Percentiles rank a stretch among this genome's conserved stretches.
Evolutionary conservation across 148 eudicot species (phyloP).

Genomic region (Chenopodium berlandieri): DNA sequence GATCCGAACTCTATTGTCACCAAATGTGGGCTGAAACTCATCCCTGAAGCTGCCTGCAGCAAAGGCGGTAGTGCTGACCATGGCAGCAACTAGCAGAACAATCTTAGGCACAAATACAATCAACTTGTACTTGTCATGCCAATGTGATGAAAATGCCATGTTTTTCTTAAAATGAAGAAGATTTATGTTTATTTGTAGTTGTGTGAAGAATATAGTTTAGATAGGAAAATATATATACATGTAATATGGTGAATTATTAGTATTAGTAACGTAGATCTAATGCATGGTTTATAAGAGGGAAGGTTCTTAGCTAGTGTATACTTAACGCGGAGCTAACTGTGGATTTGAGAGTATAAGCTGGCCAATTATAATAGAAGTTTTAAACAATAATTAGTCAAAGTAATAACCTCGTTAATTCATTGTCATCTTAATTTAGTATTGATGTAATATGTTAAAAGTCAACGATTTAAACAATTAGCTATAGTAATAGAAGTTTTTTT

Average conservation of each 20-base stretch:
- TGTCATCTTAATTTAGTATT: background rate
- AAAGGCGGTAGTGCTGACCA: slow-evolving; percentile 20
- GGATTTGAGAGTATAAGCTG: slow-evolving; percentile 17
- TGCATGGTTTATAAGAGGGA: background rate
- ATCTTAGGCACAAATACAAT: background rate
- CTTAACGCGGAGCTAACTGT: slow-evolving; percentile 14
- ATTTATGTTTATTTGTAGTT: slow-evolving; percentile 5
- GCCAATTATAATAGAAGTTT: background rate
- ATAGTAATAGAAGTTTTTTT: too few relatives aligned
- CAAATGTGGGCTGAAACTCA: slow-evolving; percentile 44
- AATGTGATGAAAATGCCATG: slow-evolving; percentile 12
- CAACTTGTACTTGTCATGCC: background rate
- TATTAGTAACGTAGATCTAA: background rate
- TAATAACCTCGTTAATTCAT: background rate
- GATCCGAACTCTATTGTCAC: slow-evolving; percentile 33
- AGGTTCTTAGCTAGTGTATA: background rate
- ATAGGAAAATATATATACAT: background rate
- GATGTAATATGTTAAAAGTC: background rate
- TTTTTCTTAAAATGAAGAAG: background rate
- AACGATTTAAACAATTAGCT: background rate
- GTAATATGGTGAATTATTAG: background rate
- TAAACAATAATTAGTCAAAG: background rate
- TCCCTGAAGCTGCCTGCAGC: slow-evolving; percentile 35
- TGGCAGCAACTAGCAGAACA: slow-evolving; percentile 16
- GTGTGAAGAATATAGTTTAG: slow-evolving; percentile 2